These are phyloP conservation scores for Thuja plicata DNA, from an alignment of 83 land plant genomes.

Conservation along the genomic window DNA sequence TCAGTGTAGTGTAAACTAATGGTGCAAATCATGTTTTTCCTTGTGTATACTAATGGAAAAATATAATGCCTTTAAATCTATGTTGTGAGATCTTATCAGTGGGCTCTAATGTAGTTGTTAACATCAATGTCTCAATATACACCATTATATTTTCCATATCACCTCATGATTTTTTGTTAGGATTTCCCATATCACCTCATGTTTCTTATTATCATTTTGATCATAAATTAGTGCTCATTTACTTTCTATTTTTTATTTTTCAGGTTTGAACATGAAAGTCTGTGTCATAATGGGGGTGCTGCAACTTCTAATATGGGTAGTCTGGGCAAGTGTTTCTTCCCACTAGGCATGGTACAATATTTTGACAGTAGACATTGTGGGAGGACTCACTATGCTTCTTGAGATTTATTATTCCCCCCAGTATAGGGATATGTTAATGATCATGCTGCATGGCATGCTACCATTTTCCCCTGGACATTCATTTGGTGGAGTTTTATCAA, in stretches of 20 bases:
- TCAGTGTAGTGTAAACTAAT: too few species aligned
- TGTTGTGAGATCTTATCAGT: neutral
- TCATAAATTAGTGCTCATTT: neutral
- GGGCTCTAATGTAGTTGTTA: neutral
- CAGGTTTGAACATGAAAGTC: constrained; percentile 90
- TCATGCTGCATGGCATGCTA: constrained; percentile 87
- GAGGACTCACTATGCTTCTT: constrained; percentile 69
- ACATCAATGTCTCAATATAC: too few species aligned
- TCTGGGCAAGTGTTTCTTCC: constrained; percentile 62
- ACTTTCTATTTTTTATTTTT: neutral
- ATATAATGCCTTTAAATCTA: too few species aligned
- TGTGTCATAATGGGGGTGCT: constrained; percentile 69
- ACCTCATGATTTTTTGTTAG: too few species aligned
- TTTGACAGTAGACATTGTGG: constrained; percentile 71
- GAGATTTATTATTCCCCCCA: constrained; percentile 95
- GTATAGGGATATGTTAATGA: constrained; percentile 78
- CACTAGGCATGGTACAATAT: constrained; percentile 85
- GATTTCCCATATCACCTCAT: too few species aligned
- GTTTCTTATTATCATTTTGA: neutral
- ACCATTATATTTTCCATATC: too few species aligned
- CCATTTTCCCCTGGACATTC: constrained; percentile 73
- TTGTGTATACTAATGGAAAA: too few species aligned
- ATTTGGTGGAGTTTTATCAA: constrained; percentile 96
- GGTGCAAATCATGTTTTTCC: too few species aligned
- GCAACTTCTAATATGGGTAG: constrained; percentile 77